Evolutionary conservation across 2,329 filamentous ascomycete species (phyloP), one percentile per base, ranked within the genome.

Genomic region (Amylocarpus encephaloides): DNA sequence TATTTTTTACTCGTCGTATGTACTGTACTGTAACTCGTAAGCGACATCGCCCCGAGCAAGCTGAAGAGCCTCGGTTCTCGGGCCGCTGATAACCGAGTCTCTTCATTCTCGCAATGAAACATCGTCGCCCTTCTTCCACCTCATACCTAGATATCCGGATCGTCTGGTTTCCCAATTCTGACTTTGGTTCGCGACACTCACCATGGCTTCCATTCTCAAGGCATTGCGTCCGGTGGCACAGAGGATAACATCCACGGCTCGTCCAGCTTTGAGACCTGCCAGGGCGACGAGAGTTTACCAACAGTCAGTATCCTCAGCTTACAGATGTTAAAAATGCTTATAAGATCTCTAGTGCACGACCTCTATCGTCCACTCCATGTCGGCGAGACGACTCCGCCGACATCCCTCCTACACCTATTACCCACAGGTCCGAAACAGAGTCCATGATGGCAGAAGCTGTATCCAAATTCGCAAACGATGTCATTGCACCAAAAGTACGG

Each of bases 341-440:
- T 35, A 35, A 15, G 19, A 19, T 9, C 6, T 16, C 19, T 46
- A 75, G 71, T 57, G 60, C 66, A 11, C 78, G 82, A 59, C 64
- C 75, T 16, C 76, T 89, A 51, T 85, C 83, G 34, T 77, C 77
- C 43, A 86, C 83, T 0, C 59, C 75, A 40, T 67, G 71, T 54
- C 76, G 76, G 59, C 77, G 73, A 59, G 74, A 75, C 58, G 69
- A 77, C 54, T 64, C 68, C 43, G 63, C 74, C 52, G 78, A 93
- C 69, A 82, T 96, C 58, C 83, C 85, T 0, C 92, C 93, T 1
- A 96, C 92, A 5, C 93, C 93, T 46, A 95, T 98, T 71, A 86
- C 86, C 39, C 90, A 95, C 70, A 77, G 95, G 57, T 94, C 88
- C 61, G 93, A 98, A 71, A 84, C 87, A 52, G 93, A 98, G 72